phyloP scores from a whole-genome alignment of 2,329 filamentous ascomycete genomes.

The Rhynchosporium agropyri region DNA sequence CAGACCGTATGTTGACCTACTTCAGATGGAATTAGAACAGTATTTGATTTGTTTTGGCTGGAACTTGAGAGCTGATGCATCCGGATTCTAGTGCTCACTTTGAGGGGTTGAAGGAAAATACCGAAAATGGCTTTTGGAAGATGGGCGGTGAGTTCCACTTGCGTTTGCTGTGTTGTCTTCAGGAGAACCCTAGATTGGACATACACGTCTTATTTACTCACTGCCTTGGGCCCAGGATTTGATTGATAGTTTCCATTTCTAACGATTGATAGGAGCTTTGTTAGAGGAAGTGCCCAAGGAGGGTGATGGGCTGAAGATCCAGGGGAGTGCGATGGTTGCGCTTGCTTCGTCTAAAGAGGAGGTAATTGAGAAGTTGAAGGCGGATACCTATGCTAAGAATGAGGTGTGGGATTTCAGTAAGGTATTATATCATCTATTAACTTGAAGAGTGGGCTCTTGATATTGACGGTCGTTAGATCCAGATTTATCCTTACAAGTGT shows the following conservation, averaged over 20 bases:
- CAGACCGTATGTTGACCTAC: conserved; percentile 53
- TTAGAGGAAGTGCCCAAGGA: conserved; percentile 67
- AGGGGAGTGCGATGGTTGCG: conserved; percentile 49
- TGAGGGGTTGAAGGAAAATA: conserved; percentile 52
- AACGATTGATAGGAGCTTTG: conserved; percentile 57
- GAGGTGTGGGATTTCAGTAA: conserved; percentile 84
- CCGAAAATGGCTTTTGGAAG: conserved; percentile 60
- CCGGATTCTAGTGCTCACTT: conserved; percentile 35
- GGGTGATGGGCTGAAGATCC: conserved; percentile 61
- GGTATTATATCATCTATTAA: conserved; percentile 42
- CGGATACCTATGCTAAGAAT: conserved; percentile 70
- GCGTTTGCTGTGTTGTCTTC: neutral
- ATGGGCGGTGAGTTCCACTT: conserved; percentile 51
- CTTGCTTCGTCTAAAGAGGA: conserved; percentile 70
- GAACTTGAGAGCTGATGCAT: neutral
- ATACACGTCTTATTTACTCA: too few relatives aligned
- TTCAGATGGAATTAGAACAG: too few relatives aligned
- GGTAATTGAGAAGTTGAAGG: conserved; percentile 64
- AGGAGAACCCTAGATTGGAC: neutral
- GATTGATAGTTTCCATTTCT: conserved; percentile 4
- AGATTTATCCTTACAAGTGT: conserved; percentile 55
- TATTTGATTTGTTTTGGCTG: neutral
- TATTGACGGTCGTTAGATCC: conserved; percentile 41
- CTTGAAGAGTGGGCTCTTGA: neutral
- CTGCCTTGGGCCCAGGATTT: neutral